Base-by-base conservation (phyloP, 2,329 filamentous ascomycete genomes). In the Alternaria metachromatica region DNA sequence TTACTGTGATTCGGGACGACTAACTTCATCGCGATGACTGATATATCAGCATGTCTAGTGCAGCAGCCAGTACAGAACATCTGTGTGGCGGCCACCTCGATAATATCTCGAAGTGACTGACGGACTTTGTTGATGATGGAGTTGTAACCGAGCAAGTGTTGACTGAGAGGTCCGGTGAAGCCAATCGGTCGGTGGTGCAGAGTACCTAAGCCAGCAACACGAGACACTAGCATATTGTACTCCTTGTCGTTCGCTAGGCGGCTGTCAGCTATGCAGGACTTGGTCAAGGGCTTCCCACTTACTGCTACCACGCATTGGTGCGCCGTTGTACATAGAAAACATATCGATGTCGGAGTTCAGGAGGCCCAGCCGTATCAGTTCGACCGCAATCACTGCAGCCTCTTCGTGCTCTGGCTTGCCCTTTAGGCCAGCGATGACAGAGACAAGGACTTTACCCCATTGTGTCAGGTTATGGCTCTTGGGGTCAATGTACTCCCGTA, bases 161-260 rank as follows among this genome's bases (percentile, higher is more conserved):
- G 91, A 84, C 94, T 97, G 2, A 99, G 86, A 1, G 96, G 95
- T 1, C 96, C 96, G 2, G 95, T 97, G 80, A 97, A 99, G 28
- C 96, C 96, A 71, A 95, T 94, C 4, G 87, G 86, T 71, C 92
- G 88, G 78, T 99, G 96, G 30, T 90, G 88, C 65, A 98, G 85
- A 75, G 92, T 93, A 55, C 94, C 87, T 62, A 98, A 84, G 57
- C 92, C 94, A 13, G 94, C 92, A 65, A 94, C 91, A 43, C 96
- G 91, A 70, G 94, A 96, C 72, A 98, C 89, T 48, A 99, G 86
- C 59, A 96, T 86, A 48, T 94, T 89, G 73, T 90, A 91, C 30
- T 87, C 85, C 77, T 92, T 93, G 69, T 97, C 94, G 44, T 92
- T 88, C 5, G 92, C 92, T 77, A 78, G 51, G 41, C 26, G 46